Base-by-base conservation (phyloP, 331 rosid species). In the Erythrophleum ivorense region DNA sequence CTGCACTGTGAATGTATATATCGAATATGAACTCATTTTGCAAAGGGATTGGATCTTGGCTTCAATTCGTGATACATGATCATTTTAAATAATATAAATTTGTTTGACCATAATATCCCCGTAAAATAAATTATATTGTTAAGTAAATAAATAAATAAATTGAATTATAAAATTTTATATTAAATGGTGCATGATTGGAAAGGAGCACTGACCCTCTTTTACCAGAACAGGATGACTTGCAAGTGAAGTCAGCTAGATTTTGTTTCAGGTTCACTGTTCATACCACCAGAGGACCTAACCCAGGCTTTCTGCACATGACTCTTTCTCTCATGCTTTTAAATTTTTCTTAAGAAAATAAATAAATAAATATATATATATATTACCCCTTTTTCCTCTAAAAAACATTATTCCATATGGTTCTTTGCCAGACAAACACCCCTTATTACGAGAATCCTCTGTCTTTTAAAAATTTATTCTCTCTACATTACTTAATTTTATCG, bases 191-290 rank as follows among this genome's bases (percentile, higher is more conserved):
- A 49, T 80, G 33, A 71, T 76, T 19, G 73, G 8, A 43, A 68
- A 68, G 9, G 34, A 46, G 55, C 54, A 24, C 5, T 0, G 75
- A 55, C n/a, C 62, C 62, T 55, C 29, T 55, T n/a, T 18, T 6
- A 55, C 31, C 9, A 31, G 31, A 69, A 68, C 38, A 76, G 64
- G 45, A 76, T 75, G 55, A 45, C 71, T 54, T 75, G 9, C 33
- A 7, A 75, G 80, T 43, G 73, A 65, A 81, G 77, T 52, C 9
- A 18, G 71, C 29, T 54, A 1, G 43, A 66, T 65, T 54, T 46
- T 7, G 66, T 45, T 75, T 57, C 63, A 24, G 38, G 12, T 73
- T 52, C 75, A 40, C 29, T 11, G 34, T 62, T 60, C 78, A 14
- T 9, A n/a, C 38, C 19, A 24, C 52, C 34, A 41, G 6, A 34